These are phyloP conservation scores for Claviceps africana DNA, from an alignment of 2,329 filamentous ascomycete species.

Conservation along the genomic window DNA sequence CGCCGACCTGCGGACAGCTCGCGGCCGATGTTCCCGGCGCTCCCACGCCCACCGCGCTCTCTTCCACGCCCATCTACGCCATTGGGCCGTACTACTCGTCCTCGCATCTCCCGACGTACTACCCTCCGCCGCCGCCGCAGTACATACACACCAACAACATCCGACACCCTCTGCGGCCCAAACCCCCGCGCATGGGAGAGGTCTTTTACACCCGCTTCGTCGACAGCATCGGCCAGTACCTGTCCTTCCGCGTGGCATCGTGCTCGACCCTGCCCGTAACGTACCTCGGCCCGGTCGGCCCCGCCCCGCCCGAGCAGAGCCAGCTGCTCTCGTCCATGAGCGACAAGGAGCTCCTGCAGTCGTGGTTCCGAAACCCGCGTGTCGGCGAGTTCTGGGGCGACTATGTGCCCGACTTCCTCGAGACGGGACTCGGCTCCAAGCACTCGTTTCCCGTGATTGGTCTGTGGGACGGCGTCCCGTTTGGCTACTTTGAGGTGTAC, in stretches of 20 bases:
- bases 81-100: conserved; percentile 64
- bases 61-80: conserved; percentile 24
- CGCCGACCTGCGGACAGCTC: conserved; percentile 8
- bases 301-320: conserved; percentile 23
- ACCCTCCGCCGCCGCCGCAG: conserved; percentile 68
- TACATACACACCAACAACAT: conserved; percentile 67
- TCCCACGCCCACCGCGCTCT: conserved; percentile 21
- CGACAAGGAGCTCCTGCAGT: conserved; percentile 52
- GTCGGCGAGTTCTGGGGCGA: conserved; percentile 76
- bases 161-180: conserved; percentile 75
- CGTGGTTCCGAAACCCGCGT: conserved; percentile 79
- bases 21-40: conserved; percentile 26
- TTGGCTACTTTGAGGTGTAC: conserved; percentile 96
- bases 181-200: conserved; percentile 80
- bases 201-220: conserved; percentile 83
- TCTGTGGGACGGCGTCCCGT: conserved; percentile 87
- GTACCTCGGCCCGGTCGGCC: conserved; percentile 45
- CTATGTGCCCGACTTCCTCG: conserved; percentile 52
- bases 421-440: conserved; percentile 45
- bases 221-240: conserved; percentile 66
- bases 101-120: conserved; percentile 82
- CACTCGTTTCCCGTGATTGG: conserved; percentile 87
- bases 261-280: conserved; percentile 48
- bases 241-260: conserved; percentile 78
- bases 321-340: conserved; percentile 32